Evolutionary conservation across 352 stramenopile species (phyloP).

Genomic region (Pelagophyceae sp.): DNA sequence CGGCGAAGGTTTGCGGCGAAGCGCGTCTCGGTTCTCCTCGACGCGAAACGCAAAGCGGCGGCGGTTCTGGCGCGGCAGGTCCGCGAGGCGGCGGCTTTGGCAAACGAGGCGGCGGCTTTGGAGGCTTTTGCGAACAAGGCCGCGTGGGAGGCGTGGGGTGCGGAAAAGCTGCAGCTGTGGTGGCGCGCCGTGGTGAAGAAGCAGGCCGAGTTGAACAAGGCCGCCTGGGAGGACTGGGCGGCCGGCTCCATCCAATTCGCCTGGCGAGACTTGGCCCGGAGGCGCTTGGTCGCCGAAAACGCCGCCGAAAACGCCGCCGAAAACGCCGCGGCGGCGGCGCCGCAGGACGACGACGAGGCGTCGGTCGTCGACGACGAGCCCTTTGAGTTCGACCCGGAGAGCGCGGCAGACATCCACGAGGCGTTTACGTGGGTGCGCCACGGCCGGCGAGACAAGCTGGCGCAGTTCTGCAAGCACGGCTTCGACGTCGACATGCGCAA

Average conservation of each 20-base stretch:
- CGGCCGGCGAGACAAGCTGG: background rate
- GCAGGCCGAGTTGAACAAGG: background rate
- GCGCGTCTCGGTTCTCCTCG: background rate
- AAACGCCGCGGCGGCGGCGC: no score
- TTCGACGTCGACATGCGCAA: constrained; percentile 18
- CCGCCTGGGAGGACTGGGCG: constrained; percentile 9
- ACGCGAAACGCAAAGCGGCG: background rate
- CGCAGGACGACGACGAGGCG: background rate
- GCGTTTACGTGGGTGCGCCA: background rate
- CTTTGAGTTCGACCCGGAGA: background rate
- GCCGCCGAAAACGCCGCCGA: background rate
- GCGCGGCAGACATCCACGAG: background rate
- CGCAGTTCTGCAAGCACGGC: background rate
- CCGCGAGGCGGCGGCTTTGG: no score
- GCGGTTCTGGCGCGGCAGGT: no score
- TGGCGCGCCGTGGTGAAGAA: background rate
- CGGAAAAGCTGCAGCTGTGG: background rate
- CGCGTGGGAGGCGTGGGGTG: background rate
- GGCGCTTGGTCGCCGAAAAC: background rate
- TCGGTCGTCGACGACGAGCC: background rate
- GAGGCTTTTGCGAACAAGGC: no score
- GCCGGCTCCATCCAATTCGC: background rate
- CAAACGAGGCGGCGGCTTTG: no score
- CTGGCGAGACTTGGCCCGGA: background rate
- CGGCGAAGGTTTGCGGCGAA: no score